These are phyloP conservation scores for Neurospora crassa DNA, from an alignment of 2,329 filamentous ascomycete species.

Conservation along the genomic window DNA sequence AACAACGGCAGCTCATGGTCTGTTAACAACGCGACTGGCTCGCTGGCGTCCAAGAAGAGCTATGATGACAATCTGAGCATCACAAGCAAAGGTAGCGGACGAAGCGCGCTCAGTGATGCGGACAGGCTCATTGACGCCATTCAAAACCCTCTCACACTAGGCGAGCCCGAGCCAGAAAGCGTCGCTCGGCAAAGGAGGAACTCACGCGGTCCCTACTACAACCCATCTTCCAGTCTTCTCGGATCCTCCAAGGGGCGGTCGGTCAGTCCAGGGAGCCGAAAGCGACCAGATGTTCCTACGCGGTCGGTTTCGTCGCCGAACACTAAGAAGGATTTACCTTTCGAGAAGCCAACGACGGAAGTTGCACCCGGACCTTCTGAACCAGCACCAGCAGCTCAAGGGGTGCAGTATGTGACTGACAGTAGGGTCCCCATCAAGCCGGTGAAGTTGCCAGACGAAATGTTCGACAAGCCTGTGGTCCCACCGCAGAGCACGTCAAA, in stretches of 20 bases:
- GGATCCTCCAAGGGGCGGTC: constrained; percentile 5
- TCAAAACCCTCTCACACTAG: constrained; percentile 44
- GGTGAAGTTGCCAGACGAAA: constrained; percentile 40
- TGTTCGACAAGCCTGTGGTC: constrained; percentile 22
- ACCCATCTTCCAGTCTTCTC: neutral
- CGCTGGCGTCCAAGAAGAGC: constrained; percentile 21
- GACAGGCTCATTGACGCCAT: constrained; percentile 66
- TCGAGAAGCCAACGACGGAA: neutral
- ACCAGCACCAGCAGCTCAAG: constrained; percentile 16
- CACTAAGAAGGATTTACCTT: neutral
- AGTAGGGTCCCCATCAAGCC: constrained; percentile 36
- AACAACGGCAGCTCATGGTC: constrained; percentile 19
- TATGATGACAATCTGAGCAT: constrained; percentile 29
- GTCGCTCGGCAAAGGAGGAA: constrained; percentile 6
- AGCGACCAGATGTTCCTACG: neutral
- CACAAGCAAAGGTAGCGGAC: constrained; percentile 37
- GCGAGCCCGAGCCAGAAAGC: constrained; percentile 15
- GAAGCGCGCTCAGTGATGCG: constrained; percentile 50
- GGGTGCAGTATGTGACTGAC: constrained; percentile 31
- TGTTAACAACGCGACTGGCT: constrained; percentile 8
- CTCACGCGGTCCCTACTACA: constrained; percentile 6
- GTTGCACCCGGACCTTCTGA: neutral
- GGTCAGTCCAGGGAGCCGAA: constrained; percentile 5
- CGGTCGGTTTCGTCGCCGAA: constrained; percentile 11
- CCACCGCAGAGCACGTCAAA: constrained; percentile 25